Base-by-base conservation (phyloP, 257 asterid species). In the Misopates orontium region DNA sequence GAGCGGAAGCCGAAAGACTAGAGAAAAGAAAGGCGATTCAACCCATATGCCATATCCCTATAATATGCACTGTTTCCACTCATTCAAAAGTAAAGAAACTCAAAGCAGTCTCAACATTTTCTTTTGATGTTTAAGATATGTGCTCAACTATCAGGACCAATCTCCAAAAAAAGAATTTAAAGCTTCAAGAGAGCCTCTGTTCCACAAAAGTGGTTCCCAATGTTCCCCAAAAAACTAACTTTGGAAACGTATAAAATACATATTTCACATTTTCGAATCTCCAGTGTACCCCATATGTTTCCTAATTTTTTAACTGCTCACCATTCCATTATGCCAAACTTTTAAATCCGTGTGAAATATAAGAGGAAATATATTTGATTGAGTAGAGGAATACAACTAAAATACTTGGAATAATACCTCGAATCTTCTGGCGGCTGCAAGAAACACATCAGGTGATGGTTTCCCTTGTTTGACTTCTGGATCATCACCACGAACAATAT, bases 401-500 rank as follows among this genome's bases (percentile, higher is more conserved):
- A 20, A 41, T 53, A 45, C 22, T 40, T 74, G 72, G 68, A 47
- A 59, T 48, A 19, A 67, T 65, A 87, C 97, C 97, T 94, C 96
- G 58, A 90, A 93, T 83, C 97, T 80, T 70, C 66, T 88, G 61
- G 96, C 95, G 7, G 95, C 98, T 73, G 91, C 90, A 76, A 93
- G 91, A 79, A 90, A 93, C 59, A 74, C 80, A 67, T 93, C 99
- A 4, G 97, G 99, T 53, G 99, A 86, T 56, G 97, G 97, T 72
- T 94, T 94, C 66, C 99, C 99, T 62, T 83, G 87, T 81, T 88
- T 93, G 50, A 90, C 96, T 80, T 90, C 96, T 32, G 96, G 97
- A 79, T 93, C 99, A 83, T 93, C 99, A 49, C 97, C 99, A 63
- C 74, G 83, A 72, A 90, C 92, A 48, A 90, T 74, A 70, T 88